Evolutionary conservation across 345 rosid genomes (phyloP).

Genomic region (Sapria himalayana): DNA sequence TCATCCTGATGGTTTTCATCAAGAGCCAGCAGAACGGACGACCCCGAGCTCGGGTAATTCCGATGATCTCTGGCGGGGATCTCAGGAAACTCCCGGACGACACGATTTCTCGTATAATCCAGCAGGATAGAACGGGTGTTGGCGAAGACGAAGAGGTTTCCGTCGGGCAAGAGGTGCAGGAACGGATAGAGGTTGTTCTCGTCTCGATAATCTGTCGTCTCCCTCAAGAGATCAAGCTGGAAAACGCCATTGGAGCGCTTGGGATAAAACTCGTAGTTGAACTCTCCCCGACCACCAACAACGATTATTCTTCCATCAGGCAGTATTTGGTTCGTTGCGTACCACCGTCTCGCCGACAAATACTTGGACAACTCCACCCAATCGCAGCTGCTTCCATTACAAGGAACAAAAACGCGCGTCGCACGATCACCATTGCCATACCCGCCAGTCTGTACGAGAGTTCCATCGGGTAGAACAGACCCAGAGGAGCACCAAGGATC

Average conservation of each 20-base stretch:
- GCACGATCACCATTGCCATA: slow-evolving; percentile 44
- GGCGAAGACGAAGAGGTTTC: slow-evolving; percentile 66
- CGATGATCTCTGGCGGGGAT: slow-evolving; percentile 43
- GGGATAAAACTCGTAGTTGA: slow-evolving; percentile 49
- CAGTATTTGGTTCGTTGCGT: slow-evolving; percentile 44
- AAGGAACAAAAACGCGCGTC: slow-evolving; percentile 34
- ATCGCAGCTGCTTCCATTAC: slow-evolving; percentile 22
- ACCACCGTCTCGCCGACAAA: slow-evolving; percentile 52
- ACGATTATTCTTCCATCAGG: slow-evolving; percentile 58
- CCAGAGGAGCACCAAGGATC: slow-evolving; percentile 95
- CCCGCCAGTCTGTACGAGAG: slow-evolving; percentile 68
- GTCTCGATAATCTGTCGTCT: slow-evolving; percentile 22
- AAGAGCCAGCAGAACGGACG: slow-evolving; percentile 53
- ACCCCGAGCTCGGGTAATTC: slow-evolving; percentile 78
- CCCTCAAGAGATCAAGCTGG: slow-evolving; percentile 21
- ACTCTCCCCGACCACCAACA: slow-evolving; percentile 58
- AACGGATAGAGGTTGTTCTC: slow-evolving; percentile 86
- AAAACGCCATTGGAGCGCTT: slow-evolving; percentile 5
- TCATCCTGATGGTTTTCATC: slow-evolving; percentile 19
- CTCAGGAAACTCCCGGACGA: slow-evolving; percentile 31
- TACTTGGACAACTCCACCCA: slow-evolving; percentile 43
- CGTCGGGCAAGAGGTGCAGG: slow-evolving; percentile 62
- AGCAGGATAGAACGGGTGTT: slow-evolving; percentile 45
- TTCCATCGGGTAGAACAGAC: slow-evolving; percentile 36
- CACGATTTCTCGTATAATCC: slow-evolving; percentile 29